A percentile compares a stretch with the other conserved stretches of the same genome.
phyloP scores from a whole-genome alignment of 441 rosid genomes.

The Erysimum cheiri region DNA sequence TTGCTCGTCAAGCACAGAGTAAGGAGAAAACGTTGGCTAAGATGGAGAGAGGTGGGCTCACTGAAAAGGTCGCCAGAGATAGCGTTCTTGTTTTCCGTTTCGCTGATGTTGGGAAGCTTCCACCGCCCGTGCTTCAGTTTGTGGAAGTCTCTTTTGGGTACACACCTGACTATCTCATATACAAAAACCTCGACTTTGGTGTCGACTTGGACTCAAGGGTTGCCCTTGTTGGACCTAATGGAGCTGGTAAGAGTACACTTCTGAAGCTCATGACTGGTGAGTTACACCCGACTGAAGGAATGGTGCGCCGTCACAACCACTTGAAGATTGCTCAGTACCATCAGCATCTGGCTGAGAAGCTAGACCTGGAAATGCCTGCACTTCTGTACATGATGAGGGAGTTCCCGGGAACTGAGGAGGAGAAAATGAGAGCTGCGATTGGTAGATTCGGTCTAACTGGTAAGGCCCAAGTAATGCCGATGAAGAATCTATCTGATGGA shows the following conservation, averaged over 20 bases:
- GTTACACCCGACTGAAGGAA: conserved; percentile 78
- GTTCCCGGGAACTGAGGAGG: conserved; percentile 93
- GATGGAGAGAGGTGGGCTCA: conserved; percentile 98
- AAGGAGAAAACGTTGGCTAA: conserved; percentile 97
- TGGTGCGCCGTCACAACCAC: conserved; percentile 96
- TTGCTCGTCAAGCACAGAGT: conserved; percentile 98
- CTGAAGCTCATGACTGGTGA: conserved; percentile 98
- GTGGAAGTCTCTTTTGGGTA: conserved; percentile 94
- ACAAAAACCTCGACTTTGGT: conserved; percentile 90
- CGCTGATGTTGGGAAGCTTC: conserved; percentile 92
- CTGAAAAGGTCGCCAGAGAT: conserved; percentile 79
- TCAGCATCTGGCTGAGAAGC: conserved; percentile 94
- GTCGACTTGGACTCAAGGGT: conserved; percentile 94
- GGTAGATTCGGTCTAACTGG: conserved; percentile 91
- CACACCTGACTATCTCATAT: conserved; percentile 78
- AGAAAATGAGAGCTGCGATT: conserved; percentile 88
- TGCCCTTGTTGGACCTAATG: conserved; percentile 96
- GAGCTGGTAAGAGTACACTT: conserved; percentile 96
- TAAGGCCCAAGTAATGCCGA: conserved; percentile 96
- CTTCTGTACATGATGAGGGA: conserved; percentile 83
- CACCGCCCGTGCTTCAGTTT: conserved; percentile 99
- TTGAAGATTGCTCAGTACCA: conserved; percentile 91
- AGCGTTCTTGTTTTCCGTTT: conserved; percentile 84
- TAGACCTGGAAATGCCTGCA: conserved; percentile 82
- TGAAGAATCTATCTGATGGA: conserved; percentile 94